These are phyloP conservation scores for Lactarius vividus DNA, from an alignment of 768 basidiomycete species.

Conservation along the genomic window DNA sequence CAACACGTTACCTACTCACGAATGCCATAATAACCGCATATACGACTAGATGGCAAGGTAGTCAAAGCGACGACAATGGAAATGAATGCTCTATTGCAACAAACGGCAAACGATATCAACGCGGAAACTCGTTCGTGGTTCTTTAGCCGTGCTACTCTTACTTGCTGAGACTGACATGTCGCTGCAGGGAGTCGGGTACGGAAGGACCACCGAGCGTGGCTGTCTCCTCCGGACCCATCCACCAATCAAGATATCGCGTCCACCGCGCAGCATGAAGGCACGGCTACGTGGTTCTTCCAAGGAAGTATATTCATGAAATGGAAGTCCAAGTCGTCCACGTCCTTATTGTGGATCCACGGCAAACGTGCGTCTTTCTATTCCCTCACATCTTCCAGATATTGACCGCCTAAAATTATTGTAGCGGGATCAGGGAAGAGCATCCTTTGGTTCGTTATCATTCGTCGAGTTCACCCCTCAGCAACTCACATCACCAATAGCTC, in stretches of 20 bases:
- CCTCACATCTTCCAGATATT: not conserved
- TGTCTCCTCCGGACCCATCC: not conserved
- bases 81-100: no score
- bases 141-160: not conserved
- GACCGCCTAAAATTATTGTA: not conserved
- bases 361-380: not conserved
- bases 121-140: not conserved
- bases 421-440: constrained; percentile 1
- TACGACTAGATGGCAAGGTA: not conserved
- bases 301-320: not conserved
- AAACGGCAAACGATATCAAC: no score
- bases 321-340: not conserved
- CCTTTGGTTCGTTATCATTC: not conserved
- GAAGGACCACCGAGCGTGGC: not conserved
- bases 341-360: constrained; percentile 3
- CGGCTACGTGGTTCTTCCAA: not conserved
- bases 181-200: not conserved
- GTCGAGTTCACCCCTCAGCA: not conserved
- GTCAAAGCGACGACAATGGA: no score
- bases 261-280: not conserved
- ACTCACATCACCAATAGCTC: not conserved
- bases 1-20: not conserved
- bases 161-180: not conserved
- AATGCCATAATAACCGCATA: not conserved
- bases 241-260: not conserved